Evolutionary conservation across 192 early-diverging fungal genomes (phyloP), one percentile per base, ranked within the genome.

Genomic region (Tieghemiomyces parasiticus): DNA sequence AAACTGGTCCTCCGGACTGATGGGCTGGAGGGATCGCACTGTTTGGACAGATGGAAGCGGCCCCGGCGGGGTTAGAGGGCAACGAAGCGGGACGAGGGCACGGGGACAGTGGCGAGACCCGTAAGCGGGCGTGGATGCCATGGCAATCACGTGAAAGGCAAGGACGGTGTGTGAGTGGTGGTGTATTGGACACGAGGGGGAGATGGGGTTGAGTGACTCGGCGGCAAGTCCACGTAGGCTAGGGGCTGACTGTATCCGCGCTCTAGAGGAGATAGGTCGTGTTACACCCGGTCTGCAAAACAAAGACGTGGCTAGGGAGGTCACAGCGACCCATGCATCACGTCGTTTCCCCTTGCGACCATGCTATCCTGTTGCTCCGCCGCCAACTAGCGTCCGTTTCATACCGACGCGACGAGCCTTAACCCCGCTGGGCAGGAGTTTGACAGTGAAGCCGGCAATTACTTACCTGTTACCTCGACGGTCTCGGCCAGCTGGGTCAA

Each of bases 1-100:
- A 60, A 80, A 80, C 63, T 73, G 63, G 60, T 80, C 78, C 13
- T 59, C 67, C 38, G 66, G 65, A 24, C 69, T 69, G 25, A 80
- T 72, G 20, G 65, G 63, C 32, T 58, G 55, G 12, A 70, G 71
- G 65, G 73, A 73, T n/a, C 65, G 60, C 8, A 62, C 65, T 67
- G 46, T 0, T 6, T 4, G 33, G 45, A 14, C 25, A 45, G 47
- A 12, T 44, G 10, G 20, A 60, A 46, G 38, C 28, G 32, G 31
- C 10, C 38, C 42, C 2, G 13, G 0, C 1, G 20, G 13, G 1
- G 34, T n/a, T n/a, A n/a, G n/a, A n/a, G n/a, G n/a, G n/a, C n/a
- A n/a, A n/a, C n/a, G n/a, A n/a, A n/a, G n/a, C n/a, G n/a, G n/a
- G n/a, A n/a, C n/a, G n/a, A n/a, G n/a, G n/a, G n/a, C n/a, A n/a